Evolutionary conservation across 441 rosid genomes (phyloP).

Genomic region (Sinapis alba): DNA sequence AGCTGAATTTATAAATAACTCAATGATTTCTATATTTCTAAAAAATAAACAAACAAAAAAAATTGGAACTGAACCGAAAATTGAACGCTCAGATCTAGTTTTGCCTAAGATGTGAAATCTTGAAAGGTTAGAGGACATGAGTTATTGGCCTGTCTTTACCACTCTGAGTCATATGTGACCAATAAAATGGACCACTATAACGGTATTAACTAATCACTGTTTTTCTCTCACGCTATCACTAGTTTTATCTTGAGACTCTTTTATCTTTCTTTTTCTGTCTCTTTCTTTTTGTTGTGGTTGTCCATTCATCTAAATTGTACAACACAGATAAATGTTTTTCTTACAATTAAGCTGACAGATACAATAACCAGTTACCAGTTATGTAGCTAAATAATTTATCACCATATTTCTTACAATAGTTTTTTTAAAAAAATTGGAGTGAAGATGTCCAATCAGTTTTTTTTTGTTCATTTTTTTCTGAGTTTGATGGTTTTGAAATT

Average conservation of each 20-base stretch:
- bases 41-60: no score
- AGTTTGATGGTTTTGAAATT: neutral
- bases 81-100: neutral
- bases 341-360: neutral
- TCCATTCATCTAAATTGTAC: neutral
- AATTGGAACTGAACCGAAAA: no score
- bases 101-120: neutral
- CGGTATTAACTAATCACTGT: no score
- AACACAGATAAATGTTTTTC: neutral
- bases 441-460: neutral
- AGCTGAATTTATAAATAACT: no score
- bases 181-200: slow-evolving; percentile 36
- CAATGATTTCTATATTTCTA: no score
- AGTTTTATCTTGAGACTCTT: no score
- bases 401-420: neutral
- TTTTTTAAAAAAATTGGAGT: neutral
- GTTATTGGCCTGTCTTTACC: slow-evolving; percentile 24
- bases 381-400: neutral
- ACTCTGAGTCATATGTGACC: neutral
- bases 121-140: slow-evolving; percentile 1
- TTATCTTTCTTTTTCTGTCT: no score
- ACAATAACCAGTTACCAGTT: neutral
- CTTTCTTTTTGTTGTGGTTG: no score
- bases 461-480: neutral
- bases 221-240: no score